Percentiles rank a stretch among this genome's conserved stretches.
phyloP scores from a whole-genome alignment of 306 rosid genomes.

The Prunus salicina region DNA sequence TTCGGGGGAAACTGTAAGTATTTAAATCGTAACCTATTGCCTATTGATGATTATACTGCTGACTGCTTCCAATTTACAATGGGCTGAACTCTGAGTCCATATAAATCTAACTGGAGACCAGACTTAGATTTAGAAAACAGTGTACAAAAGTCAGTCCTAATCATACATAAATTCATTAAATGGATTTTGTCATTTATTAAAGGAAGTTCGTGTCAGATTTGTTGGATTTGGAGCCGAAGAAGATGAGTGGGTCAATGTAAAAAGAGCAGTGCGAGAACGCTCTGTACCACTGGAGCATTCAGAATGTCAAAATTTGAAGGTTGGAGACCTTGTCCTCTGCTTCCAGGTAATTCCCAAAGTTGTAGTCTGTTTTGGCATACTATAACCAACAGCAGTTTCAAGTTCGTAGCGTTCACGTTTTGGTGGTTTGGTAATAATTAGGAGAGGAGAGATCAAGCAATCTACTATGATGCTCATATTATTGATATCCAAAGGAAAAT shows the following conservation, averaged over 20 bases:
- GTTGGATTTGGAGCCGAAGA: constrained; percentile 89
- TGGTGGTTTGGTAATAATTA: constrained; percentile 24
- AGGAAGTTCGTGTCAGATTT: constrained; percentile 95
- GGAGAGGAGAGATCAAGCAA: constrained; percentile 90
- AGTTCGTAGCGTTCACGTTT: constrained; percentile 7
- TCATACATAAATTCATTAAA: constrained; percentile 18
- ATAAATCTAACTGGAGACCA: neutral
- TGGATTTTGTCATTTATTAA: constrained; percentile 55
- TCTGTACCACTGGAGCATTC: constrained; percentile 72
- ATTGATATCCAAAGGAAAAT: constrained; percentile 73
- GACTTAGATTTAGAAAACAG: neutral
- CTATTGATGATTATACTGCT: neutral
- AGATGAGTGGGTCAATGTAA: constrained; percentile 85
- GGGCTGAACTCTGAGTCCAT: neutral
- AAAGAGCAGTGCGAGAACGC: constrained; percentile 70
- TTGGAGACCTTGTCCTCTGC: constrained; percentile 79
- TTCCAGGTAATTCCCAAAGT: constrained; percentile 60
- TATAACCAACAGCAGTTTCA: neutral
- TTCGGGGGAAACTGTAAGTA: constrained; percentile 85
- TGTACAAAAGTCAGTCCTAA: neutral
- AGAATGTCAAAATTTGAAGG: constrained; percentile 67
- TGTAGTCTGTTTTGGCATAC: neutral
- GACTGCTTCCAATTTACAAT: neutral
- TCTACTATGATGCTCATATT: constrained; percentile 79
- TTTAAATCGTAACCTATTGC: neutral